Conservation (phyloP, 169 alveolate genomes). For the Plasmodium vivax region DNA sequence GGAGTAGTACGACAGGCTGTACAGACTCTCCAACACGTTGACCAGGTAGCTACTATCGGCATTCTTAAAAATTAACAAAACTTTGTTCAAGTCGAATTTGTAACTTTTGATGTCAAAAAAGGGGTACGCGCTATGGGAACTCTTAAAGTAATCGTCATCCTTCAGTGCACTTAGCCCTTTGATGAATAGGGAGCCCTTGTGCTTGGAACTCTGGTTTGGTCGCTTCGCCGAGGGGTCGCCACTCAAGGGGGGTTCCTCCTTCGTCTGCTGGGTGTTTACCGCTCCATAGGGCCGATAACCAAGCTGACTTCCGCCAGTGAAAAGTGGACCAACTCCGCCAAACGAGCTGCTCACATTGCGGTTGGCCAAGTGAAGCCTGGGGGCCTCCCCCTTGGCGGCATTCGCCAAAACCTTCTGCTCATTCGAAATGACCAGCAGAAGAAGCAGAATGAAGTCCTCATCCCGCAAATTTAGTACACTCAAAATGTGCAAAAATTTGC, state of each 20-base stretch:
- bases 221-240: neutral
- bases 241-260: neutral
- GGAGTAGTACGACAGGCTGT: constrained; percentile 50
- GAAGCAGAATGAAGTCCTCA: constrained; percentile 30
- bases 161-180: constrained; percentile 33
- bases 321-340: neutral
- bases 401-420: neutral
- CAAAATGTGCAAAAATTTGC: constrained; percentile 49
- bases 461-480: constrained; percentile 38
- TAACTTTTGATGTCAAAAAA: constrained; percentile 40
- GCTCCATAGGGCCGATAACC: neutral
- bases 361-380: neutral
- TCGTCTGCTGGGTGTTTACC: neutral
- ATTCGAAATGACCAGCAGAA: constrained; percentile 33
- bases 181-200: constrained; percentile 8
- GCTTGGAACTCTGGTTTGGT: neutral
- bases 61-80: constrained; percentile 26
- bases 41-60: constrained; percentile 57
- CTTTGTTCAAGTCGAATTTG: constrained; percentile 27
- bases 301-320: neutral
- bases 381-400: neutral
- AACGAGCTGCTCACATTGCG: neutral
- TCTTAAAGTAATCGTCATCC: constrained; percentile 57
- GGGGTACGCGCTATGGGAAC: constrained; percentile 43
- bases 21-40: constrained; percentile 32